These are phyloP conservation scores for Leishmania mexicana DNA, from an alignment of 208 protist species.

Conservation along the genomic window DNA sequence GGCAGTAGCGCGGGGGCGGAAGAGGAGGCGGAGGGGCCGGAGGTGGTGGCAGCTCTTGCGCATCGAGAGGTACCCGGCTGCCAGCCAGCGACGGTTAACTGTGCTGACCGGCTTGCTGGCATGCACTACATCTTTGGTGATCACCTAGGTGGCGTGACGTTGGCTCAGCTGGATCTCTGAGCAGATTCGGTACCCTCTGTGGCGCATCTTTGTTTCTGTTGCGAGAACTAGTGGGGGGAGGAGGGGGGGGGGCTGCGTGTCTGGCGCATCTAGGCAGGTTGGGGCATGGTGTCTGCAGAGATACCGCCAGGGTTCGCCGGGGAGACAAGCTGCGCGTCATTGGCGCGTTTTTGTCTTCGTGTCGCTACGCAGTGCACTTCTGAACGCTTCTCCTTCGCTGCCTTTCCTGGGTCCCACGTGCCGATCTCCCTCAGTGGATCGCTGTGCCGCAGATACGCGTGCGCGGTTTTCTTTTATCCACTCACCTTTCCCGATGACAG, in stretches of 20 bases:
- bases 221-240: not conserved
- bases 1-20: slow-evolving; percentile 15
- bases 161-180: slow-evolving; percentile 19
- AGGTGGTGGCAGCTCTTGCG: slow-evolving; percentile 42
- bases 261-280: not conserved
- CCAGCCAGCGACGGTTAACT: slow-evolving; percentile 45
- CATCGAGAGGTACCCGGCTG: slow-evolving; percentile 49
- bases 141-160: slow-evolving; percentile 16
- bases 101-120: slow-evolving; percentile 23
- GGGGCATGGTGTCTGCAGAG: not conserved
- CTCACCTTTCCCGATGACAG: not conserved
- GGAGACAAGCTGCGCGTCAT: not conserved
- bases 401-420: not conserved
- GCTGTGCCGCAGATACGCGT: not conserved
- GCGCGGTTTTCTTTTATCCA: not conserved
- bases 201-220: not conserved
- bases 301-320: not conserved
- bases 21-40: slow-evolving; percentile 47
- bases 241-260: not conserved
- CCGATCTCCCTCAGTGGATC: not conserved
- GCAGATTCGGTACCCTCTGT: not conserved
- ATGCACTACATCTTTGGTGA: slow-evolving; percentile 31
- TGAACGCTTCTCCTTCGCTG: not conserved
- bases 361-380: not conserved
- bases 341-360: not conserved